Evolutionary conservation across 768 basidiomycete genomes (phyloP).

Genomic region (Panus rudis): DNA sequence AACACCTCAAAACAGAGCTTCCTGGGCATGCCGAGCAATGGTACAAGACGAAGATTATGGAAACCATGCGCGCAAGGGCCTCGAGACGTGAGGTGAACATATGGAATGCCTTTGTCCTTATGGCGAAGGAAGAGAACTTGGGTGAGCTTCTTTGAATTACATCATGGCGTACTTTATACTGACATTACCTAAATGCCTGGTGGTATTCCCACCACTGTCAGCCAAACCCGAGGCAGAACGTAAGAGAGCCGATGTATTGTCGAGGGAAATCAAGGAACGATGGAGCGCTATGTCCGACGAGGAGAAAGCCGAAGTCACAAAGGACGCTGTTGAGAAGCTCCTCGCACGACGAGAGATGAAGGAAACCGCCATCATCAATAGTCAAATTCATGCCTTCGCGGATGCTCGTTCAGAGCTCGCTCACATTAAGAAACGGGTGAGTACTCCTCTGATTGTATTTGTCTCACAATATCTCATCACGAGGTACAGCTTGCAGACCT

Average conservation of each 20-base stretch:
- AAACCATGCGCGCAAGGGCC: too few species aligned
- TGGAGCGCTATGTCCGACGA: slow-evolving; percentile 1
- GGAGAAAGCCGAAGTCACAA: slow-evolving; percentile 1
- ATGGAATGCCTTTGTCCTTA: too few species aligned
- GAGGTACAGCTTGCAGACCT: neutral
- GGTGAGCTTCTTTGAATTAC: too few species aligned
- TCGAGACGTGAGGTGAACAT: too few species aligned
- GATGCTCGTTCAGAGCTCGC: slow-evolving; percentile 1
- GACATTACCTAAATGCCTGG: too few species aligned
- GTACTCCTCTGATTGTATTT: neutral
- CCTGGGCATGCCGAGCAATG: too few species aligned
- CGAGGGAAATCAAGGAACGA: neutral
- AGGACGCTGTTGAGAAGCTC: slow-evolving; percentile 1
- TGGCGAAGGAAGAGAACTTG: too few species aligned
- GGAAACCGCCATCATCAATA: slow-evolving; percentile 1
- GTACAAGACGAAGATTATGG: too few species aligned
- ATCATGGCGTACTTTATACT: too few species aligned
- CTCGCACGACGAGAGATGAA: neutral
- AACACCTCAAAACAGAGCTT: too few species aligned
- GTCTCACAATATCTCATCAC: neutral
- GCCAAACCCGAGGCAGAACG: too few species aligned
- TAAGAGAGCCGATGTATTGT: slow-evolving; percentile 1
- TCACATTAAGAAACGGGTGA: neutral
- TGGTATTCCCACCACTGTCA: too few species aligned
- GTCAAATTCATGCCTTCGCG: slow-evolving; percentile 1